Percentiles rank a stretch among this genome's conserved stretches.
Conservation (phyloP, 2,329 filamentous ascomycete genomes). For the Nothophoma quercina region DNA sequence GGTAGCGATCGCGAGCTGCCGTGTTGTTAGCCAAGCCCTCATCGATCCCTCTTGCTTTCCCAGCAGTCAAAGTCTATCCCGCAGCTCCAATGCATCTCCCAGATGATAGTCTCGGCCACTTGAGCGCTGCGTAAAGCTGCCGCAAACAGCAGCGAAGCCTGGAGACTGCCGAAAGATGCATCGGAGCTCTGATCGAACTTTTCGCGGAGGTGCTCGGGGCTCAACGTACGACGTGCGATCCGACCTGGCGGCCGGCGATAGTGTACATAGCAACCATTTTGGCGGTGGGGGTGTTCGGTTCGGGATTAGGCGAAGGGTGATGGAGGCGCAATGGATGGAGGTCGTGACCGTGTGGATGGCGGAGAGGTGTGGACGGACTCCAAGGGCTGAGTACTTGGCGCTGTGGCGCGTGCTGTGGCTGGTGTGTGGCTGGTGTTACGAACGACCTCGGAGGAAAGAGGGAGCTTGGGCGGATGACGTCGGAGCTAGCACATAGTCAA, state of each 20-base stretch:
- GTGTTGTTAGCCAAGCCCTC: not conserved
- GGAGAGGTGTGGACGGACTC: slow-evolving; percentile 29
- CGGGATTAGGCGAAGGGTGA: slow-evolving; percentile 26
- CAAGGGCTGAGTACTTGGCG: slow-evolving; percentile 26
- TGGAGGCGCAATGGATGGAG: slow-evolving; percentile 44
- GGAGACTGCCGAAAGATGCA: too few relatives aligned
- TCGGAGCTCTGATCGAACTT: slow-evolving; percentile 19
- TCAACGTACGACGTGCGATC: slow-evolving; percentile 60
- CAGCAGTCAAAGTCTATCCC: too few relatives aligned
- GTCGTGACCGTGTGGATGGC: slow-evolving; percentile 26
- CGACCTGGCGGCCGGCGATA: slow-evolving; percentile 61
- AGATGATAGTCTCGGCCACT: not conserved
- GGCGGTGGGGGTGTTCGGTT: slow-evolving; percentile 31
- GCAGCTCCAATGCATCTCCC: too few relatives aligned
- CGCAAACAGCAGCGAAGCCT: too few relatives aligned
- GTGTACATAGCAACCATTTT: slow-evolving; percentile 62
- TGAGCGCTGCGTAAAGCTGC: not conserved
- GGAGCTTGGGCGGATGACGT: slow-evolving; percentile 18
- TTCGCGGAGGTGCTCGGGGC: slow-evolving; percentile 18
- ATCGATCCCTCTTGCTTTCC: too few relatives aligned
- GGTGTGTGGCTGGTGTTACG: slow-evolving; percentile 1
- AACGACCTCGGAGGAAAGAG: slow-evolving; percentile 4
- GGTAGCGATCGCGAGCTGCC: slow-evolving; percentile 67
- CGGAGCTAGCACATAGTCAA: slow-evolving; percentile 10
- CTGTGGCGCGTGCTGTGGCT: slow-evolving; percentile 14